Conservation (phyloP, 441 rosid species). For the Biscutella auriculata region DNA sequence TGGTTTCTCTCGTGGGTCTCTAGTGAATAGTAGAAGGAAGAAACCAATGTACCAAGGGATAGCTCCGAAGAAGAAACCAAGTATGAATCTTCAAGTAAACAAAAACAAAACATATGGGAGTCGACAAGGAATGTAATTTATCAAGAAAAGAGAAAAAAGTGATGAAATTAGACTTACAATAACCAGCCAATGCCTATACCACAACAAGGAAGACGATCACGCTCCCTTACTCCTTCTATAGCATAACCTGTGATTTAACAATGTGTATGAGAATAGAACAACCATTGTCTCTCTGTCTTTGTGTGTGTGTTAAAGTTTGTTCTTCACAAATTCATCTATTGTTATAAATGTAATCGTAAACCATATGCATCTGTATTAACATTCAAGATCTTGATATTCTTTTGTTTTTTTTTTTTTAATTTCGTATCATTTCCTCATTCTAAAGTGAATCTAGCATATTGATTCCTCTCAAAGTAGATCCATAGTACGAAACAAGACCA, state of each 20-base stretch:
- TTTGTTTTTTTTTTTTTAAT: too few relatives aligned
- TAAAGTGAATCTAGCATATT: background rate
- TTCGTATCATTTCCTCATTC: too few relatives aligned
- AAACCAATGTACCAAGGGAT: conserved; percentile 92
- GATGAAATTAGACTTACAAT: conserved; percentile 44
- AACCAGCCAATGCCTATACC: conserved; percentile 80
- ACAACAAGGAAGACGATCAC: conserved; percentile 78
- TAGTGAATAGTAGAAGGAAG: conserved; percentile 48
- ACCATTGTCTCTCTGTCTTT: too few relatives aligned
- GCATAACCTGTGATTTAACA: conserved; percentile 57
- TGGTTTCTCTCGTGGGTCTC: conserved; percentile 78
- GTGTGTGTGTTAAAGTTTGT: too few relatives aligned
- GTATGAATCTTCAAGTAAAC: conserved; percentile 59
- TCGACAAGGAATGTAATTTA: background rate
- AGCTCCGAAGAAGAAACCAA: conserved; percentile 68
- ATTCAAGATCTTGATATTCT: too few relatives aligned
- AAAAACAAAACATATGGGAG: background rate
- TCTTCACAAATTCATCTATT: too few relatives aligned
- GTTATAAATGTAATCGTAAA: too few relatives aligned
- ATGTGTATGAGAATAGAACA: too few relatives aligned
- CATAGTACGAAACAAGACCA: too few relatives aligned
- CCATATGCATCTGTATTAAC: too few relatives aligned
- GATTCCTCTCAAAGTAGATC: background rate
- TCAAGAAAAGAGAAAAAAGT: background rate
- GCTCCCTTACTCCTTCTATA: conserved; percentile 62